These are phyloP conservation scores for Dittrichia graveolens DNA, from an alignment of 129 eudicot genomes.

Conservation along the genomic window DNA sequence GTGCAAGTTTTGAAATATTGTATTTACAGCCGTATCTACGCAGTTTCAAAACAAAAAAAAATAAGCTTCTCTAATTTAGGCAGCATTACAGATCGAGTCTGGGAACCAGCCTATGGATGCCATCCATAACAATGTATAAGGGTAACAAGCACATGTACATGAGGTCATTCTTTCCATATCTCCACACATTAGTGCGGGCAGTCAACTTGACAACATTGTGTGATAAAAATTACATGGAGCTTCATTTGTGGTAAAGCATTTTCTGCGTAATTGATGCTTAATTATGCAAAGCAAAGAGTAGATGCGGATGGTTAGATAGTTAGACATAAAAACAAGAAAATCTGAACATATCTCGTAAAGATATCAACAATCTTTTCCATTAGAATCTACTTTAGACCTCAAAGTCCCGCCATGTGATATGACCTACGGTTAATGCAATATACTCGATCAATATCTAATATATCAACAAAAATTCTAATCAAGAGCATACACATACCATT, in stretches of 20 bases:
- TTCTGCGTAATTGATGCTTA: not conserved
- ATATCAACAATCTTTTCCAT: constrained; percentile 16
- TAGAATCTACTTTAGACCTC: not conserved
- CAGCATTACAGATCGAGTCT: too few relatives aligned
- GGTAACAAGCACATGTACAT: not conserved
- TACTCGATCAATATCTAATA: not conserved
- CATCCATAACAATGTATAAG: not conserved
- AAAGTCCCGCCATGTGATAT: not conserved
- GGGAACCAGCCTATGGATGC: not conserved
- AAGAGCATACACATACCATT: not conserved
- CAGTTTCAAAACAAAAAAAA: too few relatives aligned
- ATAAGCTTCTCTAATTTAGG: too few relatives aligned
- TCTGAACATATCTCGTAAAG: constrained; percentile 5
- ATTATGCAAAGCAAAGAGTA: not conserved
- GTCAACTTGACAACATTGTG: constrained; percentile 14
- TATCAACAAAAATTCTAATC: constrained; percentile 9
- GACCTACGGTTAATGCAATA: constrained; percentile 1
- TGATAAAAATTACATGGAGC: not conserved
- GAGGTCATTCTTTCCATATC: not conserved
- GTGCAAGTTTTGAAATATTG: too few relatives aligned
- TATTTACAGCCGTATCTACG: too few relatives aligned
- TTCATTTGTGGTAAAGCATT: not conserved
- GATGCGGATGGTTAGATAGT: not conserved
- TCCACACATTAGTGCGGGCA: not conserved
- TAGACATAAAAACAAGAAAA: not conserved